A percentile compares a stretch with the other conserved stretches of the same genome.
Conservation (phyloP, 1,139 yeast genomes). For the Yamadazyma blattariae region DNA sequence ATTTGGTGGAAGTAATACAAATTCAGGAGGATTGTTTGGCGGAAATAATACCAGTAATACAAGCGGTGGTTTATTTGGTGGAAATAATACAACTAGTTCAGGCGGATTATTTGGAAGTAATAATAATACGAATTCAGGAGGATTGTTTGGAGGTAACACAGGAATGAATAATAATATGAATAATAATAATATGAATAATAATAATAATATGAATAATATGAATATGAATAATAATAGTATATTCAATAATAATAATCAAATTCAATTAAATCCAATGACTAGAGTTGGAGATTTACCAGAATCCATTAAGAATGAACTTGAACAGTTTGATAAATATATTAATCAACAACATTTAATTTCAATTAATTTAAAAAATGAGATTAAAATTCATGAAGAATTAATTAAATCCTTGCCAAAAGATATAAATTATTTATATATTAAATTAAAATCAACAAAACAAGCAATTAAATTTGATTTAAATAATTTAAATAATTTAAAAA, state of each 20-base stretch:
- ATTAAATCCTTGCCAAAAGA: slow-evolving; percentile 85
- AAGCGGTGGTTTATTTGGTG: slow-evolving; percentile 12
- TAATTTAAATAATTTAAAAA: slow-evolving; percentile 34
- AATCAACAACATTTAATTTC: slow-evolving; percentile 81
- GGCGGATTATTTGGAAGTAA: slow-evolving; percentile 41
- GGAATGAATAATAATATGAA: not conserved
- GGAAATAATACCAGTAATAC: slow-evolving; percentile 8
- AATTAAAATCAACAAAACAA: slow-evolving; percentile 62
- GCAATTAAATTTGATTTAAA: slow-evolving; percentile 51
- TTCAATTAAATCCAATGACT: slow-evolving; percentile 76
- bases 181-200: not conserved
- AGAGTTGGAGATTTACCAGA: slow-evolving; percentile 84
- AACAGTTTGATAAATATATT: slow-evolving; percentile 79
- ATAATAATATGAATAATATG: not conserved
- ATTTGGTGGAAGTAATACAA: not conserved
- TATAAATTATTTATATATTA: slow-evolving; percentile 64
- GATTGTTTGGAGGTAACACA: slow-evolving; percentile 5
- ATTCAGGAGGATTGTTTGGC: slow-evolving; percentile 12
- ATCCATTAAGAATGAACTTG: slow-evolving; percentile 68
- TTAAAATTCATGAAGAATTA: slow-evolving; percentile 62
- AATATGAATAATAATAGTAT: slow-evolving; percentile 12
- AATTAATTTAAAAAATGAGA: slow-evolving; percentile 68
- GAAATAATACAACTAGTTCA: slow-evolving; percentile 10
- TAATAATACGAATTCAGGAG: slow-evolving; percentile 10
- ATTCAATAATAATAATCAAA: slow-evolving; percentile 11